phyloP scores from a whole-genome alignment of 345 rosid genomes.

The Dipteronia sinensis region DNA sequence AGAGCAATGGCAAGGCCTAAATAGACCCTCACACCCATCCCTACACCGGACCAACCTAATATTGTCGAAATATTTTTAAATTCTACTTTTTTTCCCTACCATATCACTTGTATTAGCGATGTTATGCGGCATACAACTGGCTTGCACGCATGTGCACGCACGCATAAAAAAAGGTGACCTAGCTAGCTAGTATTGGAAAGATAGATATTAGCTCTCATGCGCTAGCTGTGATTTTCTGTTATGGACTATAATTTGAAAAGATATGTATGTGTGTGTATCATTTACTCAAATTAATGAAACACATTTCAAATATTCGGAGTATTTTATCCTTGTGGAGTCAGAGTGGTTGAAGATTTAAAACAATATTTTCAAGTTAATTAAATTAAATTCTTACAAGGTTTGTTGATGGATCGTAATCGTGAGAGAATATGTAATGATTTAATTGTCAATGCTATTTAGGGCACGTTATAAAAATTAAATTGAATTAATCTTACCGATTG shows the following conservation, averaged over 20 bases:
- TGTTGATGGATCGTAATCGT: neutral
- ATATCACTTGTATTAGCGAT: too few species aligned
- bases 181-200: neutral
- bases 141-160: too few species aligned
- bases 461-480: neutral
- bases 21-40: too few species aligned
- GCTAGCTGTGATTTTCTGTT: neutral
- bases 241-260: neutral
- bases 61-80: too few species aligned
- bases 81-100: too few species aligned
- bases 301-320: neutral
- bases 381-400: neutral
- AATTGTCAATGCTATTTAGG: neutral
- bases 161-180: too few species aligned
- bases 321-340: neutral
- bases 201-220: neutral
- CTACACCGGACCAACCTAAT: too few species aligned
- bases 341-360: neutral
- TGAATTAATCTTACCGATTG: neutral
- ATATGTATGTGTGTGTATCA: too few species aligned
- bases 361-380: neutral
- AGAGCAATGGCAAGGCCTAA: too few species aligned
- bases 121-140: too few species aligned
- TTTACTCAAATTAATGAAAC: constrained; percentile 1
- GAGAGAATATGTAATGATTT: neutral